These are phyloP conservation scores for Claviceps sp. DNA, from an alignment of 2,329 filamentous ascomycete genomes.

Conservation along the genomic window DNA sequence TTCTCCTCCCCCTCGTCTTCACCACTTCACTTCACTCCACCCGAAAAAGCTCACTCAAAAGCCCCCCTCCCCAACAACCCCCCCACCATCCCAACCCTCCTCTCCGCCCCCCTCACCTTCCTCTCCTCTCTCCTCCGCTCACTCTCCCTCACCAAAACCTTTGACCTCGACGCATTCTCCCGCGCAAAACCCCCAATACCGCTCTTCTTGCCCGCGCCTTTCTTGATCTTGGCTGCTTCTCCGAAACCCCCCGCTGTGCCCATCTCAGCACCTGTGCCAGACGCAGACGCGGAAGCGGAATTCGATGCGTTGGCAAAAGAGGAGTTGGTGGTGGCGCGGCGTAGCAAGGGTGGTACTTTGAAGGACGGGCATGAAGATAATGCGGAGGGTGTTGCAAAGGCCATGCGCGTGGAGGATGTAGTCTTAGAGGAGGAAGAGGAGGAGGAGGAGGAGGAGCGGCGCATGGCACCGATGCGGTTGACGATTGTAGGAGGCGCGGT, in stretches of 20 bases:
- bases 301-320: constrained; percentile 24
- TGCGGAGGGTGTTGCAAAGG: constrained; percentile 36
- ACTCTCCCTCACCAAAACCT: constrained; percentile 39
- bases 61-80: constrained; percentile 43
- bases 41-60: constrained; percentile 18
- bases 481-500: constrained; percentile 30
- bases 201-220: constrained; percentile 45
- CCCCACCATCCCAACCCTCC: constrained; percentile 40
- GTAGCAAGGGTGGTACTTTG: constrained; percentile 57
- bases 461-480: constrained; percentile 61
- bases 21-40: neutral
- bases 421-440: neutral
- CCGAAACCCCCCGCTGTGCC: constrained; percentile 24
- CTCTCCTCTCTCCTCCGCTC: constrained; percentile 45
- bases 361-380: constrained; percentile 37
- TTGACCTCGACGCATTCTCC: constrained; percentile 41
- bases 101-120: constrained; percentile 44
- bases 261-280: constrained; percentile 9
- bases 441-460: constrained; percentile 21
- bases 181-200: constrained; percentile 48
- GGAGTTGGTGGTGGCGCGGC: constrained; percentile 59
- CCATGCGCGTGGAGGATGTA: constrained; percentile 28
- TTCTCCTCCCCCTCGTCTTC: no score
- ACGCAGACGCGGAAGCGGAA: constrained; percentile 8
- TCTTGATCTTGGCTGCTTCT: constrained; percentile 43